Conservation (phyloP, 1,284 basidiomycete species). For the Leccinum colubrinum region DNA sequence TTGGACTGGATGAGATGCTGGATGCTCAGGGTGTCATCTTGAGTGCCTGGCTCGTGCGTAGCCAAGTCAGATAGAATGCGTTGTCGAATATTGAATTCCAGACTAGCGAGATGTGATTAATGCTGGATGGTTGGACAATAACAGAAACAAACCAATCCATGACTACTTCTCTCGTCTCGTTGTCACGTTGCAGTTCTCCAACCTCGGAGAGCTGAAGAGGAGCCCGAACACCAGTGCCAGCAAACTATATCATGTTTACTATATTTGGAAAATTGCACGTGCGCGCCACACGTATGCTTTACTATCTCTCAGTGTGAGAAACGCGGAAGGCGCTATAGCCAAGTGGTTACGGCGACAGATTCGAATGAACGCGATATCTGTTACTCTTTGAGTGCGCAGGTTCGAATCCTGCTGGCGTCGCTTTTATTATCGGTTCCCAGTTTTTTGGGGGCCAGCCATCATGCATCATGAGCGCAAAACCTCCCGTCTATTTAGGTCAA, state of each 20-base stretch:
- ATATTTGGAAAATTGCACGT: slow-evolving; percentile 4
- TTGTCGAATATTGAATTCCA: slow-evolving; percentile 79
- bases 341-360: slow-evolving; percentile 62
- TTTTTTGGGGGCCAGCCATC: neutral
- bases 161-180: neutral
- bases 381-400: slow-evolving; percentile 43
- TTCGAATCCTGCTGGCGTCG: slow-evolving; percentile 42
- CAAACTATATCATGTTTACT: slow-evolving; percentile 3
- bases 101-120: slow-evolving; percentile 35
- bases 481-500: neutral
- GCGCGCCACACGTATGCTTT: neutral
- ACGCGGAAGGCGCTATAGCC: slow-evolving; percentile 41
- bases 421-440: slow-evolving; percentile 8
- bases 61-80: slow-evolving; percentile 82
- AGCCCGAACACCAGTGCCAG: neutral
- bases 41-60: slow-evolving; percentile 51
- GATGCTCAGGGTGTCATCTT: slow-evolving; percentile 47
- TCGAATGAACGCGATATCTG: slow-evolving; percentile 44
- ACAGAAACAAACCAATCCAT: slow-evolving; percentile 31
- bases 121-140: neutral
- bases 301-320: neutral
- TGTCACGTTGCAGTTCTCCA: neutral
- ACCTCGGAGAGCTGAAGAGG: neutral
- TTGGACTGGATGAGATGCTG: slow-evolving; percentile 61
- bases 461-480: neutral